phyloP scores from a whole-genome alignment of 306 rosid genomes.

The Myrica gale region DNA sequence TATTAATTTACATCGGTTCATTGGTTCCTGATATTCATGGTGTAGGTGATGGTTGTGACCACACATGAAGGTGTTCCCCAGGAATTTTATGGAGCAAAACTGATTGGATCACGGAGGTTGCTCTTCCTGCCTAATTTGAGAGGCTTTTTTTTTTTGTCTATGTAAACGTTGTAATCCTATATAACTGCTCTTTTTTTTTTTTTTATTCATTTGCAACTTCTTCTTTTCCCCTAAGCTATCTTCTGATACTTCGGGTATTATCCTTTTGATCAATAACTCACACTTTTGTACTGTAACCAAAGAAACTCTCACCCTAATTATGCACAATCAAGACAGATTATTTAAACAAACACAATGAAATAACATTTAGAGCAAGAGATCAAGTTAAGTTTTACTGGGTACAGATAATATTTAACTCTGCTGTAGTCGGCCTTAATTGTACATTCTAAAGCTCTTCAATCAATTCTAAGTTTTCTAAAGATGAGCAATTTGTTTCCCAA shows the following conservation, averaged over 20 bases:
- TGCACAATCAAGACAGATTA: too few species aligned
- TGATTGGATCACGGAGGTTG: constrained; percentile 89
- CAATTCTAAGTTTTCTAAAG: not conserved
- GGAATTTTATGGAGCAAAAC: constrained; percentile 89
- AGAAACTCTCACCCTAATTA: not conserved
- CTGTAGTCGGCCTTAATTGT: not conserved
- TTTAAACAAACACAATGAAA: too few species aligned
- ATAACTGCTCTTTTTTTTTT: constrained; percentile 7
- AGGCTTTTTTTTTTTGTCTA: constrained; percentile 1
- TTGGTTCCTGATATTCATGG: constrained; percentile 23
- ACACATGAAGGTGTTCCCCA: constrained; percentile 94
- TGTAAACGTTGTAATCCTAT: not conserved
- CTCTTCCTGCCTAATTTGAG: constrained; percentile 15
- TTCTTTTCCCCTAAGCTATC: not conserved
- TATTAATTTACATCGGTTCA: constrained; percentile 21
- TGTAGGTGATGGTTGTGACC: constrained; percentile 92
- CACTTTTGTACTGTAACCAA: not conserved
- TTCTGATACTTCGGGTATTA: too few species aligned
- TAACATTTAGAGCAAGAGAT: too few species aligned
- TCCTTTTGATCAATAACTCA: not conserved
- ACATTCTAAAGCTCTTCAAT: not conserved
- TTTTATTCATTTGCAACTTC: not conserved
- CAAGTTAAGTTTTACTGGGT: too few species aligned
- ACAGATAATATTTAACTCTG: not conserved
- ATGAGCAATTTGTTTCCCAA: not conserved